These are phyloP conservation scores for Kluyveromyces wickerhamii DNA, from an alignment of 805 yeast genomes.

Conservation along the genomic window DNA sequence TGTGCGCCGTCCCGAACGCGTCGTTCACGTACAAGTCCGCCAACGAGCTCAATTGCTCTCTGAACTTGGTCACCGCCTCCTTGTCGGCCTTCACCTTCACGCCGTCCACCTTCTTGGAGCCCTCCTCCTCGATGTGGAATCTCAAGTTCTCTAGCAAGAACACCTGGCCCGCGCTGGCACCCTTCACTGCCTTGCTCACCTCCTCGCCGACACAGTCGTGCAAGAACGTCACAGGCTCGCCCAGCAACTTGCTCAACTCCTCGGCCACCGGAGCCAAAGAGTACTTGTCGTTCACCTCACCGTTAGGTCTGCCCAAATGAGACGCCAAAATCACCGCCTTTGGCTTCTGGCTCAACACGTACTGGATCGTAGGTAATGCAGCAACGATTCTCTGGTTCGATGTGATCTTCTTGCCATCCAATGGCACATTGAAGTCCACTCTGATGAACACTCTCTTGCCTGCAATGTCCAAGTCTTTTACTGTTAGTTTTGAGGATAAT, in stretches of 20 bases:
- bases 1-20: conserved; percentile 99
- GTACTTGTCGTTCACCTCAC: conserved; percentile 77
- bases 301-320: conserved; percentile 99
- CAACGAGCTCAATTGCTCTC: conserved; percentile 79
- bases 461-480: conserved; percentile 77
- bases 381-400: conserved; percentile 99
- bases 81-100: conserved; percentile 88
- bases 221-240: conserved; percentile 70
- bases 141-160: conserved; percentile 94
- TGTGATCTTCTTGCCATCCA: conserved; percentile 94
- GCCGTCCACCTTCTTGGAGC: conserved; percentile 86
- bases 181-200: conserved; percentile 71
- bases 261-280: conserved; percentile 89
- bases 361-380: conserved; percentile 96
- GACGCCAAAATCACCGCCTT: conserved; percentile 89
- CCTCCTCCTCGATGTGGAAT: conserved; percentile 97
- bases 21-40: conserved; percentile 98
- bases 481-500: conserved; percentile 85
- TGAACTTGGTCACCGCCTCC: conserved; percentile 78
- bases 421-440: conserved; percentile 93
- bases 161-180: conserved; percentile 71
- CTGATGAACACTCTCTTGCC: conserved; percentile 97
- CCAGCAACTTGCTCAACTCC: conserved; percentile 76
- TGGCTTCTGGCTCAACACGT: conserved; percentile 86
- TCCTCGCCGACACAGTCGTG: conserved; percentile 88